phyloP scores from a whole-genome alignment of 163 green algal species.

The Scenedesmus sp. region DNA sequence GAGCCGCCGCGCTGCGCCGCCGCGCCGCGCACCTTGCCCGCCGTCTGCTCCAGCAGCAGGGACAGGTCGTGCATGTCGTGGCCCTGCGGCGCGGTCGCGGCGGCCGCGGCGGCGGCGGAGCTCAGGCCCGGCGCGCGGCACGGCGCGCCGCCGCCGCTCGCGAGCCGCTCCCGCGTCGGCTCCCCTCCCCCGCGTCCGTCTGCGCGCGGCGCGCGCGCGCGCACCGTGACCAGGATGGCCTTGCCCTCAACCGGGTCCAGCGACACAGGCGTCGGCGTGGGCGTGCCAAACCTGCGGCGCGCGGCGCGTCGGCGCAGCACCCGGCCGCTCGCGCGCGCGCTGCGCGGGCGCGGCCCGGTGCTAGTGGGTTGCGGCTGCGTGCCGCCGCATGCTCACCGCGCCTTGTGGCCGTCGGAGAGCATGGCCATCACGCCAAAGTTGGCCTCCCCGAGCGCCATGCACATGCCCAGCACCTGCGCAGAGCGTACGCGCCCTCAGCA shows the following conservation, averaged over 20 bases:
- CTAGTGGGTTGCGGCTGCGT: not conserved
- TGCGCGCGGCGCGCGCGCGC: no score
- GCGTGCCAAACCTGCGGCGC: slow-evolving; percentile 59
- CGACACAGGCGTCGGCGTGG: slow-evolving; percentile 63
- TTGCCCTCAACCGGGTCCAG: slow-evolving; percentile 50
- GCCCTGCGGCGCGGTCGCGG: no score
- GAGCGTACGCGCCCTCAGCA: no score
- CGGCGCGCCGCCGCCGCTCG: no score
- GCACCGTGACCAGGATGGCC: slow-evolving; percentile 36
- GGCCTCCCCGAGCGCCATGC: slow-evolving; percentile 53
- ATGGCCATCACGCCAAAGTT: slow-evolving; percentile 72
- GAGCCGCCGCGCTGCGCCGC: no score
- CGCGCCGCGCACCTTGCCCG: slow-evolving; percentile 31
- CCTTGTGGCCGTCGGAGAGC: slow-evolving; percentile 68
- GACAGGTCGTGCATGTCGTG: slow-evolving; percentile 66
- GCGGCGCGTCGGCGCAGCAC: not conserved
- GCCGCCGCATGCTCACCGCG: slow-evolving; percentile 29
- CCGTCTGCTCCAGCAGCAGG: slow-evolving; percentile 58
- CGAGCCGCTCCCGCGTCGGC: no score
- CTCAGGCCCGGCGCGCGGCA: no score
- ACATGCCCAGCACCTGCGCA: slow-evolving; percentile 50
- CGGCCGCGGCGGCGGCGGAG: no score
- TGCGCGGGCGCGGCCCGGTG: not conserved
- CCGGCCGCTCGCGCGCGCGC: not conserved
- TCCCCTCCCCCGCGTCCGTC: no score